phyloP scores from a whole-genome alignment of 495 filamentous ascomycete genomes.

The Penicillium lagena region DNA sequence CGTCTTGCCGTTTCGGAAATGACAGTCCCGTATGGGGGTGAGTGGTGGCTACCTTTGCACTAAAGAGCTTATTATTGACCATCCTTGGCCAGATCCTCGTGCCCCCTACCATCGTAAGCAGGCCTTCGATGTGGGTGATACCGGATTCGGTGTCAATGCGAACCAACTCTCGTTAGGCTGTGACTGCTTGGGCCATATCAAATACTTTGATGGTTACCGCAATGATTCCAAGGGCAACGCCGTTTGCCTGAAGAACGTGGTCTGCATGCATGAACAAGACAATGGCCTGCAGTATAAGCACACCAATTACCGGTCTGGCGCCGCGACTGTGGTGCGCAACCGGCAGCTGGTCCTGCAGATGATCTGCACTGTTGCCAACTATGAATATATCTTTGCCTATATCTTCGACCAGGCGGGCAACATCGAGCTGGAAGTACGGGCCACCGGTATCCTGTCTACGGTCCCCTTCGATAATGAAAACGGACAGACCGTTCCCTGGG shows the following conservation, averaged over 20 bases:
- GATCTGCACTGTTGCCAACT: constrained; percentile 74
- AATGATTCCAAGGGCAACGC: constrained; percentile 50
- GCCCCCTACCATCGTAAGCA: constrained; percentile 62
- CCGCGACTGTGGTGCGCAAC: constrained; percentile 53
- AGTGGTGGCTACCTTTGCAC: not conserved
- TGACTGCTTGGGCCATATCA: constrained; percentile 61
- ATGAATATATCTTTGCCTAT: constrained; percentile 81
- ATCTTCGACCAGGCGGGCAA: constrained; percentile 83
- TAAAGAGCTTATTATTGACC: not conserved
- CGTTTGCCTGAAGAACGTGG: constrained; percentile 48
- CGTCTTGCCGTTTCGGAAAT: constrained; percentile 67
- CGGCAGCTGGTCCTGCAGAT: constrained; percentile 63
- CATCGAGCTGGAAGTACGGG: constrained; percentile 71
- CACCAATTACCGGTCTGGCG: constrained; percentile 58
- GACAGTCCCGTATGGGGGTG: constrained; percentile 55
- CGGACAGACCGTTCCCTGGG: constrained; percentile 61
- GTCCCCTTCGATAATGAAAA: constrained; percentile 62
- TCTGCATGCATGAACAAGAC: constrained; percentile 66
- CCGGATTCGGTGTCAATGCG: constrained; percentile 57
- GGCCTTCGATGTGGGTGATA: constrained; percentile 66
- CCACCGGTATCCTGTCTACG: constrained; percentile 82
- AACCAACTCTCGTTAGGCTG: constrained; percentile 64
- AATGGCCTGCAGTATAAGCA: constrained; percentile 61
- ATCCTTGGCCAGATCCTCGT: constrained; percentile 50
- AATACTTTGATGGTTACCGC: constrained; percentile 56